phyloP scores from a whole-genome alignment of 225 moss, liverwort and hornwort species.

The Neckera pumila region DNA sequence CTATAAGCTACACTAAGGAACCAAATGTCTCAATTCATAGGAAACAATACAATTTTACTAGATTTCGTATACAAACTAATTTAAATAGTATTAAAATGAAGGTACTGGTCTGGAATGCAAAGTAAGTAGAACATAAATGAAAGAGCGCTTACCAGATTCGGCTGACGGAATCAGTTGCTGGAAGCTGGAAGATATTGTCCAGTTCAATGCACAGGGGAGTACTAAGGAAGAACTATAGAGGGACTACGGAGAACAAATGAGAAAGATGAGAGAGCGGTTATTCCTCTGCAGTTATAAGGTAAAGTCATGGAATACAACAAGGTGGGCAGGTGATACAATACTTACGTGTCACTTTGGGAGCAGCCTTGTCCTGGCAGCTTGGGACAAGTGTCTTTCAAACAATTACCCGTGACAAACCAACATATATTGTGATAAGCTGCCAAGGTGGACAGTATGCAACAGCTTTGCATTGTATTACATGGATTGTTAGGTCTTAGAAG shows the following conservation, averaged over 20 bases:
- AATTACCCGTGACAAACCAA: not conserved
- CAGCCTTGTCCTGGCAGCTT: not conserved
- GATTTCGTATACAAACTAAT: not conserved
- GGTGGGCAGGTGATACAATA: slow-evolving; percentile 19
- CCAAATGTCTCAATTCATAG: not conserved
- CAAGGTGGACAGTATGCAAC: not conserved
- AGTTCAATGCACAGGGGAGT: not conserved
- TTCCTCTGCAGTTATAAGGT: not conserved
- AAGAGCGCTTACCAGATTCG: not conserved
- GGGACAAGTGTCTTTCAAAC: slow-evolving; percentile 1
- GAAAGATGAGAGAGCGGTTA: not conserved
- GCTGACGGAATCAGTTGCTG: not conserved
- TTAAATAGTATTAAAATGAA: not conserved
- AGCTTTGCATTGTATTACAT: not conserved
- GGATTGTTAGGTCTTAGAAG: not conserved
- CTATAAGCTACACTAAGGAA: not conserved
- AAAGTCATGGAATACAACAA: not conserved
- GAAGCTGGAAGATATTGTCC: not conserved
- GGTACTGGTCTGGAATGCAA: not conserved
- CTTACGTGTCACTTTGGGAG: not conserved
- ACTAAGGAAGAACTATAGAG: not conserved
- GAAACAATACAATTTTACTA: not conserved
- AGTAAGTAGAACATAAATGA: not conserved
- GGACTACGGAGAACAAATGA: not conserved
- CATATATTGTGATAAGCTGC: not conserved